These are phyloP conservation scores for Silene uniflora DNA, from an alignment of 148 eudicot species.

Conservation along the genomic window DNA sequence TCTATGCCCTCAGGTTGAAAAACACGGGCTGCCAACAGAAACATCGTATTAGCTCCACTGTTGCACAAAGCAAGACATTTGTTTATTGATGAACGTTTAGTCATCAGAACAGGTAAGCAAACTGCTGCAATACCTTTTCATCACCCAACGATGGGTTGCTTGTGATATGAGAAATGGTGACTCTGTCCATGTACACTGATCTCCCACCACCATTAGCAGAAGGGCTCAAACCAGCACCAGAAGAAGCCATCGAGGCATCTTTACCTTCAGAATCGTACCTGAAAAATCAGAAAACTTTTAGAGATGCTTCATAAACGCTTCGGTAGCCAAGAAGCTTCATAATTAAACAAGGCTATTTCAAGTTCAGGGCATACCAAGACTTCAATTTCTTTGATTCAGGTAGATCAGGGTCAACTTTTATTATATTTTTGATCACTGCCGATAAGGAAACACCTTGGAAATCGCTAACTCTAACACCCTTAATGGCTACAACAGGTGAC, in stretches of 20 bases:
- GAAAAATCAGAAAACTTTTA: constrained; percentile 10
- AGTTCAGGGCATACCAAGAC: constrained; percentile 45
- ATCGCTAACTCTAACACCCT: no score
- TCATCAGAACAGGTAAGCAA: no score
- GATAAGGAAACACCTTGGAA: no score
- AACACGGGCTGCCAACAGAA: constrained; percentile 61
- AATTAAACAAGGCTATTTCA: no score
- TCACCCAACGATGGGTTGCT: no score
- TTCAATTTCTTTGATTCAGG: no score
- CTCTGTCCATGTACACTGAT: constrained; percentile 70
- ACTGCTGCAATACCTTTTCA: constrained; percentile 50
- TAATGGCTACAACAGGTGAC: no score
- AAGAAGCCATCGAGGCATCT: no score
- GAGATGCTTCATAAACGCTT: not conserved
- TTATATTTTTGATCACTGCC: constrained; percentile 60
- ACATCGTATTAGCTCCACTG: not conserved
- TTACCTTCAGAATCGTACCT: no score
- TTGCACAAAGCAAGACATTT: not conserved
- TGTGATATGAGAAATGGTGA: constrained; percentile 49
- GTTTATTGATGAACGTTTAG: no score
- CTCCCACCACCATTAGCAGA: constrained; percentile 41
- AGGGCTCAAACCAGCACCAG: no score
- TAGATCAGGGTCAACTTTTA: constrained; percentile 67
- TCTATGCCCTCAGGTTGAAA: constrained; percentile 70
- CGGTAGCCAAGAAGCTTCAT: no score